A percentile compares a stretch with the other conserved stretches of the same genome.
Evolutionary conservation across 371 early-diverging fungal genomes (phyloP).

Genomic region (Mucor mucedo): DNA sequence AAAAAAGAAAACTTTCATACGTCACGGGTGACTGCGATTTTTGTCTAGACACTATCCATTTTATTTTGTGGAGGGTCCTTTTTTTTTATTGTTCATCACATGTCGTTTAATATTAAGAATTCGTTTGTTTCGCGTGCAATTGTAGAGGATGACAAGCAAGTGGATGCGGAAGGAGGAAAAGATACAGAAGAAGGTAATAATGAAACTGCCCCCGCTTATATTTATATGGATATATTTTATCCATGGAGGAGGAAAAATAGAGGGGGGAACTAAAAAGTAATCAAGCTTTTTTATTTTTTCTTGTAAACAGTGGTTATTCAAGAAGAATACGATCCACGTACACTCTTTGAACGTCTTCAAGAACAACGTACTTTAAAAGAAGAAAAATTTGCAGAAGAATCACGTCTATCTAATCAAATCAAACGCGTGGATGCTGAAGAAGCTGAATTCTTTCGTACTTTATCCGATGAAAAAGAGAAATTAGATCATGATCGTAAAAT

Average conservation of each 20-base stretch:
- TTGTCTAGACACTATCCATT: too few species aligned
- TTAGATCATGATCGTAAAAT: slow-evolving; percentile 53
- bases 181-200: slow-evolving; percentile 14
- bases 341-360: slow-evolving; percentile 80
- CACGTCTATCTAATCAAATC: slow-evolving; percentile 72
- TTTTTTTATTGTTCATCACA: background rate
- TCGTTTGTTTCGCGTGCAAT: slow-evolving; percentile 48
- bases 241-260: background rate
- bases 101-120: slow-evolving; percentile 42
- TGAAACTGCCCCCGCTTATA: too few species aligned
- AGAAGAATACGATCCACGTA: slow-evolving; percentile 77
- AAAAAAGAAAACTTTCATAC: background rate
- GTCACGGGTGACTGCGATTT: background rate
- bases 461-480: slow-evolving; percentile 63
- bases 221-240: too few species aligned
- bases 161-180: slow-evolving; percentile 26
- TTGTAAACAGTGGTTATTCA: slow-evolving; percentile 18
- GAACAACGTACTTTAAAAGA: slow-evolving; percentile 74
- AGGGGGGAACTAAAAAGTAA: background rate
- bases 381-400: slow-evolving; percentile 71
- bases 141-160: slow-evolving; percentile 28
- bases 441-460: slow-evolving; percentile 69
- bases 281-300: slow-evolving; percentile 6
- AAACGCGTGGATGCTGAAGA: slow-evolving; percentile 80
- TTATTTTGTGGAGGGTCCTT: background rate